These are phyloP conservation scores for Plasmodium malariae DNA, from an alignment of 169 alveolate species.

Conservation along the genomic window DNA sequence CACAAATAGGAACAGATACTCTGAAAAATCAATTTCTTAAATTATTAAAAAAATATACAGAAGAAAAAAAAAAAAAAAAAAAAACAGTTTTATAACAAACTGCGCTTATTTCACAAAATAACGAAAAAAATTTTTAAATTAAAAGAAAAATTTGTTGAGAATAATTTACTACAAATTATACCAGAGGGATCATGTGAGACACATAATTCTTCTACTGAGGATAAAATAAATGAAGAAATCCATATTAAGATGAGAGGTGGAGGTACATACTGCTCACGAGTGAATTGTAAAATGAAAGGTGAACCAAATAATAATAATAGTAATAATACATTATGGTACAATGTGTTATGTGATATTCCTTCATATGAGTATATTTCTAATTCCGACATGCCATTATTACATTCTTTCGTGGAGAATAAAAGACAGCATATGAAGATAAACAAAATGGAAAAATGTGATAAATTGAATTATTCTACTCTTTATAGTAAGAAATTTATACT, in stretches of 20 bases:
- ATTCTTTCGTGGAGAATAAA: not conserved
- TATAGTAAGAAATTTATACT: not conserved
- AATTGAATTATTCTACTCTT: not conserved
- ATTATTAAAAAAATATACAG: conserved; percentile 23
- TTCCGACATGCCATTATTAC: not conserved
- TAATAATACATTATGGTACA: not conserved
- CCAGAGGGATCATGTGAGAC: not conserved
- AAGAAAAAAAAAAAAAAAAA: conserved; percentile 44
- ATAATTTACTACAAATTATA: conserved; percentile 27
- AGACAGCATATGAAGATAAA: not conserved
- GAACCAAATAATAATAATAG: conserved; percentile 53
- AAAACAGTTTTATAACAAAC: conserved; percentile 18
- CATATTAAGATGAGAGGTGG: not conserved
- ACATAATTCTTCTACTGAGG: not conserved
- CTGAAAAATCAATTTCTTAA: conserved; percentile 15
- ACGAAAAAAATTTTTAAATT: conserved; percentile 6
- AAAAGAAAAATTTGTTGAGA: conserved; percentile 53
- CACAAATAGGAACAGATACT: conserved; percentile 31
- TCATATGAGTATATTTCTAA: not conserved
- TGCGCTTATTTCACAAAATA: conserved; percentile 7
- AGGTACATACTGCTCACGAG: no score
- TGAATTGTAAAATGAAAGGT: conserved; percentile 36
- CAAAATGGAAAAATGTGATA: not conserved
- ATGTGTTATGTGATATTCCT: not conserved
- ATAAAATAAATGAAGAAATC: not conserved